Base-by-base conservation (phyloP, 2,329 filamentous ascomycete genomes). In the Pyrenophora seminiperda region DNA sequence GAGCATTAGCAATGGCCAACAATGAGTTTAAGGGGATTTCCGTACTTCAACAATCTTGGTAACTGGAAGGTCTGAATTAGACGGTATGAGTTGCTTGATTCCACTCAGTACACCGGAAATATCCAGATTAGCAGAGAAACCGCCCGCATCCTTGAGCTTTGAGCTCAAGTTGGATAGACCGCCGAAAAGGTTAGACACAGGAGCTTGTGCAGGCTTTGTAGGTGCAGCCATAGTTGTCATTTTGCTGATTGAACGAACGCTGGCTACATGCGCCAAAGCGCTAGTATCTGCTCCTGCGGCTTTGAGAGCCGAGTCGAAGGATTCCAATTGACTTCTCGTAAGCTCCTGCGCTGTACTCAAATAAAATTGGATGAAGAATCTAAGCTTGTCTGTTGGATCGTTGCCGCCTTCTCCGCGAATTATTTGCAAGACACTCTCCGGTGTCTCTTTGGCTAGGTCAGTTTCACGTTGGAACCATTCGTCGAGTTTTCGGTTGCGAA, bases 81-180 rank as follows among this genome's bases (percentile, higher is more conserved):
- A 90, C 0, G 95, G 94, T n/a, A 99, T 78, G 75, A 99, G 96
- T 75, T 96, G 97, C 77, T 97, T 99, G 68, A 99, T 93, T 34
- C 93, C 93, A 5, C 91, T 93, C 55, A 97, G 92, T 34, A 99
- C 83, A 22, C 89, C 93, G 73, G 24, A 27, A 9, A 27, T 27
- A 11, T 97, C 94, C 66, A 99, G 90, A 71, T 97, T 97, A 45
- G 87, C 84, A 40, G 85, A 83, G 1, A 93, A 85, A 14, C 95
- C 90, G 24, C 24, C 24, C 2, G 91, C 91, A 59, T 96, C 93
- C 70, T 96, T 95, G 70, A 99, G 88, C 31, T 93, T 89, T 34
- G 89, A 93, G 9, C 91, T 94, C 56, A 99, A 89, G 34, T 89
- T 91, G 22, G 89, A 94, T 77, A 99, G 96, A 39, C 92, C 91